Percentiles rank a stretch among this genome's conserved stretches.
phyloP scores from a whole-genome alignment of 352 stramenopile species.

The Globisporangium camurandrum region DNA sequence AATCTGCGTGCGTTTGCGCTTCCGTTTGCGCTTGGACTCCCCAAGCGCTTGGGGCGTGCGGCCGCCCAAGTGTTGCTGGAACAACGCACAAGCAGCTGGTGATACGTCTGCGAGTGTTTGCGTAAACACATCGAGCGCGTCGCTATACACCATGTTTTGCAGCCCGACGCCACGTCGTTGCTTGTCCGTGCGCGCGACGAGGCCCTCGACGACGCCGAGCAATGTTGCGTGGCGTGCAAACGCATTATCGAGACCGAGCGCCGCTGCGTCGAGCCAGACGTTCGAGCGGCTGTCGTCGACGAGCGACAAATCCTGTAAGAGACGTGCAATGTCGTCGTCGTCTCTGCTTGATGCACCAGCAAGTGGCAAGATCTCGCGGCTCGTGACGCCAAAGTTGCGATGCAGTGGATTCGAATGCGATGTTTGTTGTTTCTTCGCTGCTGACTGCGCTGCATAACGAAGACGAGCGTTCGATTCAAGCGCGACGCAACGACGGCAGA shows the following conservation, averaged over 20 bases:
- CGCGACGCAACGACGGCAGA: slow-evolving; percentile 35
- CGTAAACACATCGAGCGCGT: slow-evolving; percentile 64
- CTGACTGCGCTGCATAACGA: slow-evolving; percentile 26
- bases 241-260: slow-evolving; percentile 51
- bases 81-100: slow-evolving; percentile 53
- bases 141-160: slow-evolving; percentile 77
- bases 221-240: slow-evolving; percentile 61
- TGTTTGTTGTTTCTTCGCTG: slow-evolving; percentile 28
- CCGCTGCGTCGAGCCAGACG: slow-evolving; percentile 56
- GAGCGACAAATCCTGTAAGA: slow-evolving; percentile 51
- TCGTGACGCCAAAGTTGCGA: slow-evolving; percentile 40
- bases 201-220: slow-evolving; percentile 55
- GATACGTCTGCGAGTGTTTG: slow-evolving; percentile 47
- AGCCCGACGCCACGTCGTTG: slow-evolving; percentile 61
- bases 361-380: slow-evolving; percentile 39
- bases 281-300: slow-evolving; percentile 35
- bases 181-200: slow-evolving; percentile 74
- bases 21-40: slow-evolving; percentile 24
- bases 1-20: not conserved
- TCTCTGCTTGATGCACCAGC: slow-evolving; percentile 55
- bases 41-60: slow-evolving; percentile 38
- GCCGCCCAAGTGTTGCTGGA: slow-evolving; percentile 61
- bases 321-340: slow-evolving; percentile 34
- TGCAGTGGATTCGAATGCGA: slow-evolving; percentile 41
- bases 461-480: slow-evolving; percentile 49